These are phyloP conservation scores for Calonectria fujianensis DNA, from an alignment of 2,329 filamentous ascomycete genomes.

Conservation along the genomic window DNA sequence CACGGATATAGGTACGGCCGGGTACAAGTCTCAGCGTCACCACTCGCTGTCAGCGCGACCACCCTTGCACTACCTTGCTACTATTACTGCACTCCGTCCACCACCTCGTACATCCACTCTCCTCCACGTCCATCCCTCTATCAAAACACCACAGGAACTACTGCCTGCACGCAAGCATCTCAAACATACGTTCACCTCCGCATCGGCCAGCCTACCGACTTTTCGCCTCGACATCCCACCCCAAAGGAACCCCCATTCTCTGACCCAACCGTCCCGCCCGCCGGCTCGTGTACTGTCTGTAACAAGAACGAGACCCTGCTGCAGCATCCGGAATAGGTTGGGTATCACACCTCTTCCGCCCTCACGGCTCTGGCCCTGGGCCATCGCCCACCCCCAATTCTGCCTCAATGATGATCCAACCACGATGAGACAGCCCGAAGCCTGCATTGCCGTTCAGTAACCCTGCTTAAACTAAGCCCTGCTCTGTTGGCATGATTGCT, in stretches of 20 bases:
- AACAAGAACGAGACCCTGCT: slow-evolving; percentile 50
- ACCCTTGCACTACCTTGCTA: slow-evolving; percentile 44
- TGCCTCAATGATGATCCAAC: slow-evolving; percentile 59
- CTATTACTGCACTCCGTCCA: slow-evolving; percentile 43
- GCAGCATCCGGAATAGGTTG: slow-evolving; percentile 56
- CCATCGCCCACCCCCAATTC: slow-evolving; percentile 47
- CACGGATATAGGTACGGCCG: slow-evolving; percentile 56
- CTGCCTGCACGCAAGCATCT: slow-evolving; percentile 34
- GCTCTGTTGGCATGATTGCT: slow-evolving; percentile 59
- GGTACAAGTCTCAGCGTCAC: slow-evolving; percentile 52
- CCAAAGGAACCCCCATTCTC: slow-evolving; percentile 18
- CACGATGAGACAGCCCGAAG: slow-evolving; percentile 60
- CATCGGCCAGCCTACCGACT: slow-evolving; percentile 36
- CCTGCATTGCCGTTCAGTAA: slow-evolving; percentile 54
- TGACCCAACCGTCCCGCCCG: slow-evolving; percentile 52
- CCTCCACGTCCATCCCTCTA: slow-evolving; percentile 39
- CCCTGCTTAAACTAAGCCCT: slow-evolving; percentile 57
- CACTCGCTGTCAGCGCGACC: slow-evolving; percentile 40
- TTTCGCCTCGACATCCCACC: slow-evolving; percentile 40
- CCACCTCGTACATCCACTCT: slow-evolving; percentile 49
- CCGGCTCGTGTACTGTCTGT: slow-evolving; percentile 51
- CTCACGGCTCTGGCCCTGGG: slow-evolving; percentile 47
- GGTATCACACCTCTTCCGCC: slow-evolving; percentile 47
- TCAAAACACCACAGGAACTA: slow-evolving; percentile 33
- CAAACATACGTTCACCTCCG: slow-evolving; percentile 27